phyloP scores from a whole-genome alignment of 306 rosid genomes.

The Parietaria judaica region DNA sequence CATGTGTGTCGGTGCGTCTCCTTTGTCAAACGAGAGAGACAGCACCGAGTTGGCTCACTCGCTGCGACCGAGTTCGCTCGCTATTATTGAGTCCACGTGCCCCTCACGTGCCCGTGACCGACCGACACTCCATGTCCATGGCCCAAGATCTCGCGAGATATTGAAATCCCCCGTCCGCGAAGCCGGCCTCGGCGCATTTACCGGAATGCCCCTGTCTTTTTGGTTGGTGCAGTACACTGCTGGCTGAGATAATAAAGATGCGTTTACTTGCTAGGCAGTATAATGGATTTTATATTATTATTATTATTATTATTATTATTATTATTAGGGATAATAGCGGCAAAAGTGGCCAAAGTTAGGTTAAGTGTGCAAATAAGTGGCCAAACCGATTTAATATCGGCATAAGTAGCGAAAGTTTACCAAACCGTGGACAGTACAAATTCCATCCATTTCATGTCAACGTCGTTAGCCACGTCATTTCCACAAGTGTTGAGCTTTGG shows the following conservation, averaged over 20 bases:
- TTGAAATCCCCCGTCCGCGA: neutral
- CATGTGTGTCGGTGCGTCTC: slow-evolving; percentile 13
- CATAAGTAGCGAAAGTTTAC: too few relatives aligned
- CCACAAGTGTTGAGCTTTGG: too few relatives aligned
- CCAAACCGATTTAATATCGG: too few relatives aligned
- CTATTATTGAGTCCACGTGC: neutral
- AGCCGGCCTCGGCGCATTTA: neutral
- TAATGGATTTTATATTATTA: neutral
- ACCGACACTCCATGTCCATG: slow-evolving; percentile 1
- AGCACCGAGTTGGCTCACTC: neutral
- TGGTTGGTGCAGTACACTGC: neutral
- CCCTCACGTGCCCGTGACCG: neutral
- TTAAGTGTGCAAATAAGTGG: too few relatives aligned
- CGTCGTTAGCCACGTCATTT: too few relatives aligned
- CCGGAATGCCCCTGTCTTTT: neutral
- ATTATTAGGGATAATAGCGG: too few relatives aligned
- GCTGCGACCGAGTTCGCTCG: neutral
- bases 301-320: too few relatives aligned
- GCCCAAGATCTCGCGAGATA: slow-evolving; percentile 10
- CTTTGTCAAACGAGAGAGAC: slow-evolving; percentile 7
- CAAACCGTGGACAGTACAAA: too few relatives aligned
- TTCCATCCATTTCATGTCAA: too few relatives aligned
- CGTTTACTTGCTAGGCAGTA: neutral
- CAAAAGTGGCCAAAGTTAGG: too few relatives aligned
- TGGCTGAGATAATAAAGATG: neutral